Conservation (phyloP, 2,329 filamentous ascomycete genomes). For the Dendryphion nanum region DNA sequence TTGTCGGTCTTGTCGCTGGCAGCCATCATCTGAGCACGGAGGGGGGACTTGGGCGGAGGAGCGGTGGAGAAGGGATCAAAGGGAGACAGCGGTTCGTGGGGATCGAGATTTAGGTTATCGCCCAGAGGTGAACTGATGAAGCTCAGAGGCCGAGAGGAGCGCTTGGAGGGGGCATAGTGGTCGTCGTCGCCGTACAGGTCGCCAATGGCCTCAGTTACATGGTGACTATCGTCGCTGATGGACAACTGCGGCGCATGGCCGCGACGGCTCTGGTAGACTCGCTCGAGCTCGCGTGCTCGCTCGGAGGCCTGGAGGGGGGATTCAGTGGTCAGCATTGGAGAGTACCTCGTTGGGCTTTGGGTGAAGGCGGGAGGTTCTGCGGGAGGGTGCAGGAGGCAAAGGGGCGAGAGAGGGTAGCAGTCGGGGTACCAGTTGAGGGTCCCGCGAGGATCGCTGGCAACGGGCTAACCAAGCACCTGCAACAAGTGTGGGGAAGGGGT, state of each 20-base stretch:
- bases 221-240: slow-evolving; percentile 86
- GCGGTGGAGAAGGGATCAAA: slow-evolving; percentile 31
- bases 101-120: slow-evolving; percentile 41
- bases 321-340: slow-evolving; percentile 29
- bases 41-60: slow-evolving; percentile 45
- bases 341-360: background rate
- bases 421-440: too few species aligned
- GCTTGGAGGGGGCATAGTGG: slow-evolving; percentile 45
- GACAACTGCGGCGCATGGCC: slow-evolving; percentile 62
- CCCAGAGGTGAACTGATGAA: slow-evolving; percentile 64
- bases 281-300: slow-evolving; percentile 47
- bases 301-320: slow-evolving; percentile 34
- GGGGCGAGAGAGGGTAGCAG: background rate
- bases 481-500: too few species aligned
- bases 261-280: slow-evolving; percentile 51
- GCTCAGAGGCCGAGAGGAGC: slow-evolving; percentile 68
- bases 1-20: slow-evolving; percentile 26
- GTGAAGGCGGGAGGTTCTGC: background rate
- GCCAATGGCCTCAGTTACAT: slow-evolving; percentile 91
- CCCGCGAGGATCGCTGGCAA: too few species aligned
- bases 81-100: slow-evolving; percentile 17
- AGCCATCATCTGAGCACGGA: slow-evolving; percentile 34
- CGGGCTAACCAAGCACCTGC: too few species aligned
- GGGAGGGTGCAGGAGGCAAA: background rate
- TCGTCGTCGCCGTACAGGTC: slow-evolving; percentile 84